Evolutionary conservation across 1,284 basidiomycete species (phyloP).

Genomic region (Rhodotorula sp.): DNA sequence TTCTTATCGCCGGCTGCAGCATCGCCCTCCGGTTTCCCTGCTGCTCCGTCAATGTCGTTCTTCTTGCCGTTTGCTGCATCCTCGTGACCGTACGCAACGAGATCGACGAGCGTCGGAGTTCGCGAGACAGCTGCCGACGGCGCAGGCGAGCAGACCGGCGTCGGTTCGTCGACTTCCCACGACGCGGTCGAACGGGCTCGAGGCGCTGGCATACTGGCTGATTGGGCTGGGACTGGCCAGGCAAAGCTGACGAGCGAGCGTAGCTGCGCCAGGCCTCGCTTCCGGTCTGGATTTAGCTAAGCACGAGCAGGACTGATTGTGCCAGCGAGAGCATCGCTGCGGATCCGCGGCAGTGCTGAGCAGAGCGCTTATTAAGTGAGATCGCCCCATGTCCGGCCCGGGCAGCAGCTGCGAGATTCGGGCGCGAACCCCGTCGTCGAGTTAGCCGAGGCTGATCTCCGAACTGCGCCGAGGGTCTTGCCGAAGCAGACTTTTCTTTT

Average conservation of each 20-base stretch:
- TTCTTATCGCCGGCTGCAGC: neutral
- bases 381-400: no score
- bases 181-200: neutral
- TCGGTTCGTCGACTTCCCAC: slow-evolving; percentile 4
- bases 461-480: no score
- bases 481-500: no score
- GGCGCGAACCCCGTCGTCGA: no score
- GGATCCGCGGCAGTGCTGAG: no score
- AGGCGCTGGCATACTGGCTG: neutral
- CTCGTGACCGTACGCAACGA: slow-evolving; percentile 6
- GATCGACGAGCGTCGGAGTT: slow-evolving; percentile 25
- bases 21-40: neutral
- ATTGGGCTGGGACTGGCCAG: no score
- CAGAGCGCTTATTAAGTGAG: no score
- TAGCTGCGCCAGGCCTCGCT: neutral
- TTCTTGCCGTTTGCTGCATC: neutral
- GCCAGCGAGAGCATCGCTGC: no score
- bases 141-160: slow-evolving; percentile 10
- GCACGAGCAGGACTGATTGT: neutral
- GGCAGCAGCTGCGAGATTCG: no score
- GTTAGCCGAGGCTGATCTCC: no score
- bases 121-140: slow-evolving; percentile 24
- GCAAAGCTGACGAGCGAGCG: neutral
- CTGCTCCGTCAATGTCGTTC: neutral
- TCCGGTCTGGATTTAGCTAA: no score